Conservation (phyloP, 257 asterid species). For the Coffea eugenioides region DNA sequence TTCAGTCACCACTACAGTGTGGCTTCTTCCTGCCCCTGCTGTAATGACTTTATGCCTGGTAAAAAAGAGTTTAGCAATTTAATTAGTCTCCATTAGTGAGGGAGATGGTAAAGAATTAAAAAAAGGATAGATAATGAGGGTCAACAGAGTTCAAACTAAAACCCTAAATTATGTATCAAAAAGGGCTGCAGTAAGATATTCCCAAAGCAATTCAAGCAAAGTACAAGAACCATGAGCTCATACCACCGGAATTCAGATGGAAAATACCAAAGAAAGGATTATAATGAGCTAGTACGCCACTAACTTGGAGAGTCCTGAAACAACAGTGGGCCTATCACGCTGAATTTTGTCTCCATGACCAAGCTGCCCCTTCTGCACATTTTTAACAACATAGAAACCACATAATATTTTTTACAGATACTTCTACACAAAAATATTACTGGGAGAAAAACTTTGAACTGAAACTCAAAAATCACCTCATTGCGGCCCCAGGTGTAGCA, state of each 20-base stretch:
- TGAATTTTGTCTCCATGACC: constrained; percentile 91
- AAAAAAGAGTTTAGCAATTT: constrained; percentile 12
- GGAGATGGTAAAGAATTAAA: not conserved
- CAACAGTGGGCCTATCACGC: constrained; percentile 84
- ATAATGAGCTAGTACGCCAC: constrained; percentile 16
- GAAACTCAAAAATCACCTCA: constrained; percentile 48
- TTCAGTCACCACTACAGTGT: constrained; percentile 82
- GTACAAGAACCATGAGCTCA: not conserved
- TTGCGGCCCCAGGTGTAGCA: constrained; percentile 98
- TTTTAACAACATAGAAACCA: not conserved
- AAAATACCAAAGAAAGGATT: not conserved
- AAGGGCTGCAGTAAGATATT: not conserved
- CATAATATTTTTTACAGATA: not conserved
- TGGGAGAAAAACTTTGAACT: not conserved
- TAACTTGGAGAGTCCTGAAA: constrained; percentile 77
- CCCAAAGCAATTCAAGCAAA: not conserved
- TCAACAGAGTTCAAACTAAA: not conserved
- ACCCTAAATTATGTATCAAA: not conserved
- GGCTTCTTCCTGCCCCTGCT: constrained; percentile 87
- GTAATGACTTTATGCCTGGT: constrained; percentile 63
- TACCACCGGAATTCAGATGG: not conserved
- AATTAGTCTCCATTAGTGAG: not conserved
- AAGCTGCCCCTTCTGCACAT: constrained; percentile 89
- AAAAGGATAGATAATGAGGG: not conserved
- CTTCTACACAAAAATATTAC: too few species aligned